Evolutionary conservation across 192 early-diverging fungal species (phyloP).

Genomic region (Entomortierella beljakovae): DNA sequence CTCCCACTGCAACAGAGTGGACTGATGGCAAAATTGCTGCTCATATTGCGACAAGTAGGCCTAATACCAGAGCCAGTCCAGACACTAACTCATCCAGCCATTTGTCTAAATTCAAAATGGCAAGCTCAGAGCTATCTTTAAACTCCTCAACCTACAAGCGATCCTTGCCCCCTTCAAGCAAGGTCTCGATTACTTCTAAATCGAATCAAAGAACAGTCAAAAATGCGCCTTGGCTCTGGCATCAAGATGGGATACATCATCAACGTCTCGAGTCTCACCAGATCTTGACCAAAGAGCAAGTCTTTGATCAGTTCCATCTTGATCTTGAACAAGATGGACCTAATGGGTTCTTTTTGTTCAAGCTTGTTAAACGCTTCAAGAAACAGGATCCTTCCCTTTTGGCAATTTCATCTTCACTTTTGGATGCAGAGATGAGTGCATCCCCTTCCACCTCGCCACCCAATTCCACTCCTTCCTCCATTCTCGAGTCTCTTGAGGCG

Average conservation of each 20-base stretch:
- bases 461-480: constrained; percentile 12
- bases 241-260: constrained; percentile 44
- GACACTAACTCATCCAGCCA: too few relatives aligned
- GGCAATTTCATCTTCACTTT: constrained; percentile 19
- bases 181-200: background rate
- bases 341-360: constrained; percentile 51
- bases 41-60: too few relatives aligned
- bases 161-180: constrained; percentile 8
- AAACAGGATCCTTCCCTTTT: constrained; percentile 27
- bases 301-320: constrained; percentile 49
- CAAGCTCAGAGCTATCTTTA: too few relatives aligned
- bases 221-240: constrained; percentile 50
- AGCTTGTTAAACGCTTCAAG: constrained; percentile 48
- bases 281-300: constrained; percentile 50
- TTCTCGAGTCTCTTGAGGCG: constrained; percentile 44
- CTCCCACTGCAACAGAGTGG: too few relatives aligned
- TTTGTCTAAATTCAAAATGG: too few relatives aligned
- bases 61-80: too few relatives aligned
- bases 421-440: constrained; percentile 33
- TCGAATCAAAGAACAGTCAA: constrained; percentile 6
- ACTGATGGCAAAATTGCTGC: too few relatives aligned
- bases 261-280: constrained; percentile 52
- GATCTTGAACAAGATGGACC: constrained; percentile 49
- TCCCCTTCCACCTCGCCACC: constrained; percentile 30
- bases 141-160: background rate